Conservation (phyloP, 345 rosid species). For the Pugionium dolabratum region DNA sequence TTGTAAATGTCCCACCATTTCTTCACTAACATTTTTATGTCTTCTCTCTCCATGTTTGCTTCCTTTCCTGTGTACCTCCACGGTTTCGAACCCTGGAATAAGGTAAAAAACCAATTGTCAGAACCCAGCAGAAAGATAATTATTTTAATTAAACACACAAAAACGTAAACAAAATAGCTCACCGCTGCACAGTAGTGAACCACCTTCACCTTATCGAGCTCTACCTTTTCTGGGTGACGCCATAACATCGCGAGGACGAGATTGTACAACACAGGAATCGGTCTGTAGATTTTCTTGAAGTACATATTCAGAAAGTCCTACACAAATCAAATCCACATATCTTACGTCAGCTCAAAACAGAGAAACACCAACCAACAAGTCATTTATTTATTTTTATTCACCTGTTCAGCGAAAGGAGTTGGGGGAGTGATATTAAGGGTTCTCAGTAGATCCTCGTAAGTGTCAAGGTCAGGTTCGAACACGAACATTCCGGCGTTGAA, state of each 20-base stretch:
- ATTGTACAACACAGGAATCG: conserved; percentile 66
- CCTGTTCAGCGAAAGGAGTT: conserved; percentile 91
- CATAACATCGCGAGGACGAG: conserved; percentile 86
- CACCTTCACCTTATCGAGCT: conserved; percentile 68
- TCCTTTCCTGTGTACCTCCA: conserved; percentile 93
- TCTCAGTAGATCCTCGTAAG: conserved; percentile 51
- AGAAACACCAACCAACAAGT: no score
- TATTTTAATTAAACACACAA: neutral
- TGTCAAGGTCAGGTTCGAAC: conserved; percentile 58
- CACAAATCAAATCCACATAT: neutral
- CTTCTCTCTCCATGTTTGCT: conserved; percentile 77
- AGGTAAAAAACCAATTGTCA: neutral
- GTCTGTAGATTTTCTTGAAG: conserved; percentile 67
- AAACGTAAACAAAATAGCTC: conserved; percentile 16
- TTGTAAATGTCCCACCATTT: conserved; percentile 85
- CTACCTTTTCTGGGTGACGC: conserved; percentile 93
- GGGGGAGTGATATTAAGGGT: conserved; percentile 57
- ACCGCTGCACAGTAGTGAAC: conserved; percentile 91
- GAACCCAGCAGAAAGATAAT: neutral
- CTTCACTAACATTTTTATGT: conserved; percentile 66
- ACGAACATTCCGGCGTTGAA: conserved; percentile 94
- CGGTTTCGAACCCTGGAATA: conserved; percentile 75
- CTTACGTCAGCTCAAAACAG: no score
- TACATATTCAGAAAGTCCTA: conserved; percentile 83
- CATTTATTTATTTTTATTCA: no score